Evolutionary conservation across 257 asterid genomes (phyloP).

Genomic region (Solanum bulbocastanum): DNA sequence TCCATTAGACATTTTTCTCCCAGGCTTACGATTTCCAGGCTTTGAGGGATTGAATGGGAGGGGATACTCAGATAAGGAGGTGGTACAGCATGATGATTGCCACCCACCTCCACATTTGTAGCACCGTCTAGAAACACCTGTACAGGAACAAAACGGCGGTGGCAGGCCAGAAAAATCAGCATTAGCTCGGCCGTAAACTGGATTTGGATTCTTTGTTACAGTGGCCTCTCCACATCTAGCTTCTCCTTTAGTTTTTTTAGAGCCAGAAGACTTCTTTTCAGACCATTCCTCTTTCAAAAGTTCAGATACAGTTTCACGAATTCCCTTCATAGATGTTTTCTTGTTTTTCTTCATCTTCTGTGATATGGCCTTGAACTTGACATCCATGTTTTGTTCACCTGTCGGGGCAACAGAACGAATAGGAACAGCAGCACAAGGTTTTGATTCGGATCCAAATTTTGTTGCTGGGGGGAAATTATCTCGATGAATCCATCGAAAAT

Average conservation of each 20-base stretch:
- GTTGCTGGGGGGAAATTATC: neutral
- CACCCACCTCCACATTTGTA: conserved; percentile 27
- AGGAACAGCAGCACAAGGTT: conserved; percentile 24
- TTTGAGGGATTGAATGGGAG: conserved; percentile 22
- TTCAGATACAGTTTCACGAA: neutral
- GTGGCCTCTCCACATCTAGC: neutral
- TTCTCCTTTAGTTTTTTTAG: conserved; percentile 6
- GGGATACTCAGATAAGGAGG: conserved; percentile 26
- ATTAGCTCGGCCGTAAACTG: conserved; percentile 7
- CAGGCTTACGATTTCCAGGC: conserved; percentile 20
- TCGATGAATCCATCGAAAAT: neutral
- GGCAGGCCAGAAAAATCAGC: conserved; percentile 26
- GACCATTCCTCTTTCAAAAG: neutral
- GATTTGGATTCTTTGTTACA: conserved; percentile 8
- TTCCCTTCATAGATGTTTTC: neutral
- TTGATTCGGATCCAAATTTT: neutral
- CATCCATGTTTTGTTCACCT: neutral
- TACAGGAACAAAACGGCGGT: conserved; percentile 29
- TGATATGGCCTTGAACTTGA: neutral
- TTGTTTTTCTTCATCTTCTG: neutral
- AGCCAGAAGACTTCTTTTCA: conserved; percentile 5
- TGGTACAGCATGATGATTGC: conserved; percentile 33
- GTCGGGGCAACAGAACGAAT: conserved; percentile 22
- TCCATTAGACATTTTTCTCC: conserved; percentile 29
- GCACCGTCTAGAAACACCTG: conserved; percentile 25